Percentiles rank a stretch among this genome's conserved stretches.
Evolutionary conservation across 768 basidiomycete species (phyloP).

Genomic region (Xanthoconium stramineum): DNA sequence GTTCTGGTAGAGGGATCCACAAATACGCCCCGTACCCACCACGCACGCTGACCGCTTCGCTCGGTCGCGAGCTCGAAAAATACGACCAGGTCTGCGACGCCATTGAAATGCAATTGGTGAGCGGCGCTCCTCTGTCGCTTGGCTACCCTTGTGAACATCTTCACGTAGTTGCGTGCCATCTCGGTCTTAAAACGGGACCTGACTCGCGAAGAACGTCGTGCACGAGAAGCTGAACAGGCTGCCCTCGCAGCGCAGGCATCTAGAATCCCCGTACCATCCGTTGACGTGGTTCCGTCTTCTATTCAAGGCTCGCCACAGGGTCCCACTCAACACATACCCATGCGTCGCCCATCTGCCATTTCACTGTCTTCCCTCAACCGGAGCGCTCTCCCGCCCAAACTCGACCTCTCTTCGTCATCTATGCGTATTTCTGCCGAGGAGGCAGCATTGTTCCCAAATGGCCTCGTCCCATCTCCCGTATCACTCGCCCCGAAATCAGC

Average conservation of each 20-base stretch:
- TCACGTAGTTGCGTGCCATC: conserved; percentile 63
- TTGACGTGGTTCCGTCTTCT: conserved; percentile 27
- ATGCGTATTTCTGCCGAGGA: conserved; percentile 68
- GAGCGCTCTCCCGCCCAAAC: conserved; percentile 65
- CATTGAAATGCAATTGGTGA: conserved; percentile 68
- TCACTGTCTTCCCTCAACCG: conserved; percentile 79
- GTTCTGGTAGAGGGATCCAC: conserved; percentile 48
- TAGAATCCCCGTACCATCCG: conserved; percentile 23
- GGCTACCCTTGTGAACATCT: neutral
- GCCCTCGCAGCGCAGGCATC: conserved; percentile 35
- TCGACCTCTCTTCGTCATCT: conserved; percentile 73
- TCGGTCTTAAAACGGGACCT: conserved; percentile 70
- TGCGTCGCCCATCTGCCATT: conserved; percentile 70
- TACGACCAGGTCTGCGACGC: conserved; percentile 80
- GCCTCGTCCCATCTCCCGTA: conserved; percentile 68
- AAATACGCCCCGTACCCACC: conserved; percentile 61
- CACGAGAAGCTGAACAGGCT: conserved; percentile 42
- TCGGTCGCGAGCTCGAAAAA: conserved; percentile 73
- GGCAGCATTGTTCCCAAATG: conserved; percentile 51
- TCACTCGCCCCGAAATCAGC: conserved; percentile 80
- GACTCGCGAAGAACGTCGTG: conserved; percentile 54
- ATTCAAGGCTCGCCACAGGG: conserved; percentile 35
- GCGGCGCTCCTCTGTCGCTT: conserved; percentile 22
- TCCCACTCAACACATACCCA: conserved; percentile 28
- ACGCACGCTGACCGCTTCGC: conserved; percentile 55